Evolutionary conservation across 1,284 basidiomycete species (phyloP), one percentile per base, ranked within the genome.

Genomic region (Microbotryum silenes-acaulis): DNA sequence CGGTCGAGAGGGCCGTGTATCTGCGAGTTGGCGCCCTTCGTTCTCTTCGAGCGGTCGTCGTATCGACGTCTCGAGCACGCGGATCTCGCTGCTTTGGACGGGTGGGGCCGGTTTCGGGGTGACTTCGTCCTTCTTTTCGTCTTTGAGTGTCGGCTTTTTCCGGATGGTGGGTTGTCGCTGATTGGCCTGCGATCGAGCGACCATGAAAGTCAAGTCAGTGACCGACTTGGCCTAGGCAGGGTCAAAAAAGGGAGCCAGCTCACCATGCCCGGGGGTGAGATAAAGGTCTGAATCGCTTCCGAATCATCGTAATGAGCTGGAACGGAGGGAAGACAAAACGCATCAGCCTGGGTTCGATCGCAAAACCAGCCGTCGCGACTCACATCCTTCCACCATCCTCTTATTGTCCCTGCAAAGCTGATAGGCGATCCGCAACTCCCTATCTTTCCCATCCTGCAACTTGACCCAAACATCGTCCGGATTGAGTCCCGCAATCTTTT

Each of bases 351-450:
- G 20, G 25, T 10, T 77, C 84, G 27, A 29, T 25, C 33, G 59
- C 57, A 42, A 33, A 37, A 54, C 6, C 87, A 77, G 75, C 89
- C 29, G 12, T 42, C 16, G 14, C 21, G 16, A 60, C 61, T 60
- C 25, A 59, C 61, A 62, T 10, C 65, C 67, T 74, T 86, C 84
- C n/a, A 91, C 83, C 63, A 89, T 82, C 50, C 91, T 79, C 70
- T 85, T 82, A 77, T 94, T 92, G 74, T 97, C 94, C 57, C 91
- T 80, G 58, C 96, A 80, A 2, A 97, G 80, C 82, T 94, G 86
- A 75, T 97, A 98, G 0, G 94, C 93, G 20, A 98, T 92, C 77
- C 97, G 94, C 74, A 97, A 87, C 62, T 91, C 88, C 73, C 97
- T 96, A 49, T 94, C 92, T 61, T 91, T 89, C 52, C 91, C 86